Evolutionary conservation across 768 basidiomycete genomes (phyloP), one percentile per base, ranked within the genome.

Genomic region (Leccinellum rugosiceps): DNA sequence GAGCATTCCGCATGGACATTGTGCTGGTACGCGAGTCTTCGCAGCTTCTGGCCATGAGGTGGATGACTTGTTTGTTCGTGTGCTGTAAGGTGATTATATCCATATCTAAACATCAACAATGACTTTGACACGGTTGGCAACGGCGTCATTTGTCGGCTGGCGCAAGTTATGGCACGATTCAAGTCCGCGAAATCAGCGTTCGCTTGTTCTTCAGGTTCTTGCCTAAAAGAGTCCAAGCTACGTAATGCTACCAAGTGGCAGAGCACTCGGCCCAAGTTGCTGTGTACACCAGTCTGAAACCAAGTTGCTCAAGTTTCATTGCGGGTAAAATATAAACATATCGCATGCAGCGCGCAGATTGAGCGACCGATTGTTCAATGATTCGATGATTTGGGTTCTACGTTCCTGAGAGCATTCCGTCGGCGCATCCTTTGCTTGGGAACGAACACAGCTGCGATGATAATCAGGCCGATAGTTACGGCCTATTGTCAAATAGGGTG

Each of bases 391-490:
- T 48, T 41, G 17, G 31, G 30, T 31, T 17, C 43, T 43, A 43
- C 41, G 41, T 43, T 43, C 41, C 60, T 41, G 46, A 38, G 38
- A 11, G 11, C 6, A 4, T 52, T 32, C 41, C 9, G 30, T 19
- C 11, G 48, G 14, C 9, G 32, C 46, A 41, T 38, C 52, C 21
- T 52, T 55, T 38, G 21, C 46, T 34, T 62, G 38, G 41, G 38
- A 52, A 51, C n/a, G 8, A 14, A n/a, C 35, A 55, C 56, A 21
- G 35, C n/a, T 51, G 32, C 15, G 49, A 35, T 34, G 25, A 35
- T 63, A 35, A 34, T 26, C 47, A 45, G 47, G 43, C 54, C 55
- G 55, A 21, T n/a, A 11, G 25, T 17, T 34, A 54, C 48, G 46
- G 17, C 4, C 14, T 6, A 14, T 30, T 31, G 30, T 49, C 26